These are phyloP conservation scores for Candida broadrunensis DNA, from an alignment of 805 yeast species.

Conservation along the genomic window DNA sequence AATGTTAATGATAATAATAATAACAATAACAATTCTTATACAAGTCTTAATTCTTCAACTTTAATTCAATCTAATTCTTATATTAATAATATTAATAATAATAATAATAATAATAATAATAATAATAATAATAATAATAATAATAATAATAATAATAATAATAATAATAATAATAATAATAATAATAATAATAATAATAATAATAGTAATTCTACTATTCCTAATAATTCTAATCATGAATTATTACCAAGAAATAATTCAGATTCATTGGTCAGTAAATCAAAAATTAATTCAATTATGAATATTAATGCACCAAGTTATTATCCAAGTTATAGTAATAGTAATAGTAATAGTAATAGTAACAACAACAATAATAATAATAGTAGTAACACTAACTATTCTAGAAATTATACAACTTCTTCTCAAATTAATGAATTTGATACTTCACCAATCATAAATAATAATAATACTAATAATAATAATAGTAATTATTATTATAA, in stretches of 20 bases:
- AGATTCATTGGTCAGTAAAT: conserved; percentile 1
- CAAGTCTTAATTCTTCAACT: neutral
- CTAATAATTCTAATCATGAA: conserved; percentile 2
- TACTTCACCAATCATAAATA: conserved; percentile 1
- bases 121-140: conserved; percentile 1
- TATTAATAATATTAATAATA: neutral
- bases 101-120: neutral
- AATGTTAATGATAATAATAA: neutral
- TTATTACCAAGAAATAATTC: neutral
- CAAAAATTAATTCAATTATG: conserved; percentile 11
- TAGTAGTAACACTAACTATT: no score
- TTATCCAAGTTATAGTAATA: conserved; percentile 15
- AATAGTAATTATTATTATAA: conserved; percentile 6
- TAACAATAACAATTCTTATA: neutral
- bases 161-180: neutral
- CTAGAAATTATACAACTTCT: conserved; percentile 1
- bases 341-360: neutral
- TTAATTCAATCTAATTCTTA: neutral
- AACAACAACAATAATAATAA: conserved; percentile 1
- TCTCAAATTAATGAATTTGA: conserved; percentile 3
- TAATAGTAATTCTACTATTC: neutral
- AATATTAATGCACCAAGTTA: conserved; percentile 31
- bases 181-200: neutral
- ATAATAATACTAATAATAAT: conserved; percentile 1
- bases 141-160: neutral